Percentiles rank a stretch among this genome's conserved stretches.
Evolutionary conservation across 495 filamentous ascomycete genomes (phyloP).

Genomic region (Penicillium desertorum): DNA sequence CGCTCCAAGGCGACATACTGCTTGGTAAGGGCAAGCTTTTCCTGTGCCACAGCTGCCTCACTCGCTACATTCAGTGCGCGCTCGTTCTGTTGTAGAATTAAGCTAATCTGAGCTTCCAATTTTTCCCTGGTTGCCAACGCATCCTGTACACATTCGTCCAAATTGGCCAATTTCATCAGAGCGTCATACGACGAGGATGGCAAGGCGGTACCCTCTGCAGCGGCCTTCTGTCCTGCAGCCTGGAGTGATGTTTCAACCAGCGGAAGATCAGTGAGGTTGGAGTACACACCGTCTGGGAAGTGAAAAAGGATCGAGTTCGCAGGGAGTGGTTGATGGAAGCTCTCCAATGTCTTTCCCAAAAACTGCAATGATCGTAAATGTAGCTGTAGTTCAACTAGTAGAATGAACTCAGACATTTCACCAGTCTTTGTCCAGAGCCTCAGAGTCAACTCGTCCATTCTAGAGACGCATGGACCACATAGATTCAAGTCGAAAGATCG

Average conservation of each 20-base stretch:
- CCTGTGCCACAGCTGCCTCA: constrained; percentile 61
- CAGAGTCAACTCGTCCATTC: constrained; percentile 62
- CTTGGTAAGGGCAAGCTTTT: constrained; percentile 58
- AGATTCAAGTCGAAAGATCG: constrained; percentile 76
- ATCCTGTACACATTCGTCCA: constrained; percentile 92
- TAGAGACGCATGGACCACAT: constrained; percentile 63
- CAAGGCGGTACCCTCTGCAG: constrained; percentile 38
- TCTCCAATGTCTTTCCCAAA: constrained; percentile 73
- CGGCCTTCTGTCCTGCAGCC: constrained; percentile 19
- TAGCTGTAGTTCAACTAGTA: constrained; percentile 71
- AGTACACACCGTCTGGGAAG: constrained; percentile 87
- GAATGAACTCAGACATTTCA: constrained; percentile 55
- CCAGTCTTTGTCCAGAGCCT: constrained; percentile 74
- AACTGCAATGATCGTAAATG: constrained; percentile 73
- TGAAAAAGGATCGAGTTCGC: constrained; percentile 85
- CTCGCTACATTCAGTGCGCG: constrained; percentile 42
- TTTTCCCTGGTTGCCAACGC: constrained; percentile 74
- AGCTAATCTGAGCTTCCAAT: constrained; percentile 74
- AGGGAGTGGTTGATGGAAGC: constrained; percentile 73
- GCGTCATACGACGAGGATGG: constrained; percentile 85
- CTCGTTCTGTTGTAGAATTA: constrained; percentile 60
- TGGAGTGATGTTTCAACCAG: constrained; percentile 35
- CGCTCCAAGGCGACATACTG: constrained; percentile 62
- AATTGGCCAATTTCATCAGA: constrained; percentile 81
- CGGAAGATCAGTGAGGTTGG: constrained; percentile 61